Evolutionary conservation across 768 basidiomycete species (phyloP).

Genomic region (Kwoniella dendrophila): DNA sequence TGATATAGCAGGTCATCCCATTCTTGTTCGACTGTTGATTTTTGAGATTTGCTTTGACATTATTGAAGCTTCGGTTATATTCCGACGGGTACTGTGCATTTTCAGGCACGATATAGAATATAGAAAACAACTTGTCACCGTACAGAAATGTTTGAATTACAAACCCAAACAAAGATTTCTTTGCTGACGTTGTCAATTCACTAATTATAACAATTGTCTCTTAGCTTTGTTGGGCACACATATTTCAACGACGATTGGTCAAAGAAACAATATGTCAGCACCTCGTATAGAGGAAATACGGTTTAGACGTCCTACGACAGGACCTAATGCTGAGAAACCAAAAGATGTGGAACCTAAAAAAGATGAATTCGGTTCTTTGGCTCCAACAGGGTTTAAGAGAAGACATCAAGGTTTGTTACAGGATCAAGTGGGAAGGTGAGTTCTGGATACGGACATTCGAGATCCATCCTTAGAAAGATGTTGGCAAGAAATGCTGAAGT

Average conservation of each 20-base stretch:
- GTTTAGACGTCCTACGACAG: constrained; percentile 49
- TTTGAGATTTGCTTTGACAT: background rate
- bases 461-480: background rate
- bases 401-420: constrained; percentile 54
- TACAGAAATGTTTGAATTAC: background rate
- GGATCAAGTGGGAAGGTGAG: constrained; percentile 52
- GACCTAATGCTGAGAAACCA: constrained; percentile 42
- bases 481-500: background rate
- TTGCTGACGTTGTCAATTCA: background rate
- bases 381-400: constrained; percentile 48
- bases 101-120: constrained; percentile 8
- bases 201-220: too few relatives aligned
- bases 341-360: constrained; percentile 28
- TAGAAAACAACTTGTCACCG: background rate
- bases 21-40: background rate
- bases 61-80: background rate
- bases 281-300: constrained; percentile 53
- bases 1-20: too few relatives aligned
- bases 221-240: background rate
- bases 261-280: constrained; percentile 34
- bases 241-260: too few relatives aligned
- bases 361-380: constrained; percentile 45
- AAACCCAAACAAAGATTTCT: background rate
- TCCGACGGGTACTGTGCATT: background rate
- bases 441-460: background rate